A percentile compares a stretch with the other conserved stretches of the same genome.
Conservation (phyloP, 306 rosid species). For the Erythrophleum fordii region DNA sequence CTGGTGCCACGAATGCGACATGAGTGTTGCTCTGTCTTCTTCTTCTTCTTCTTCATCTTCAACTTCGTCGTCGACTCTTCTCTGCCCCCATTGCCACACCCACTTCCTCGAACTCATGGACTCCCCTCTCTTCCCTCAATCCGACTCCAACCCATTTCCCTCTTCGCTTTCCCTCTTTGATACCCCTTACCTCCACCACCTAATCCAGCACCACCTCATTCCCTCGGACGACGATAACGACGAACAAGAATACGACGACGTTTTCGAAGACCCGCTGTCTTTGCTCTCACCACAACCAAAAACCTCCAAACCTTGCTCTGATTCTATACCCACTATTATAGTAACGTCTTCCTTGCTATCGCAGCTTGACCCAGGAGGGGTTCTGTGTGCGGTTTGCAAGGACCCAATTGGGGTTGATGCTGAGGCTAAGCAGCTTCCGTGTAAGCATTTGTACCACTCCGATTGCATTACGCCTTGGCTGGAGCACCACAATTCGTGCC, state of each 20-base stretch:
- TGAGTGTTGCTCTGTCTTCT: conserved; percentile 67
- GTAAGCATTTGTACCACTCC: conserved; percentile 75
- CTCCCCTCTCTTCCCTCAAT: conserved; percentile 41
- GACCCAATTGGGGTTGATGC: conserved; percentile 51
- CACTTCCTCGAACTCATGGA: conserved; percentile 86
- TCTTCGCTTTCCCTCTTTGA: conserved; percentile 41
- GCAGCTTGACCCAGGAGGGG: conserved; percentile 46
- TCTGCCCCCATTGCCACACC: conserved; percentile 76
- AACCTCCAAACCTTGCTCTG: conserved; percentile 40
- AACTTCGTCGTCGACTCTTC: conserved; percentile 34
- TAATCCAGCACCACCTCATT: conserved; percentile 51
- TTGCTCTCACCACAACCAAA: conserved; percentile 33
- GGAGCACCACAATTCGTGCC: conserved; percentile 66
- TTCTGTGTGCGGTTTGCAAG: conserved; percentile 75
- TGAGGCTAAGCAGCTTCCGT: conserved; percentile 73
- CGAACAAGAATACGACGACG: conserved; percentile 6
- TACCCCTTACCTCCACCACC: conserved; percentile 46
- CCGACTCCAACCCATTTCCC: conserved; percentile 41
- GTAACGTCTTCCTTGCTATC: conserved; percentile 49
- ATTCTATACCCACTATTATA: conserved; percentile 40
- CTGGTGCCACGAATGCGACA: conserved; percentile 97
- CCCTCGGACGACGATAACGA: conserved; percentile 24
- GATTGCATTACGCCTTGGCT: conserved; percentile 93
- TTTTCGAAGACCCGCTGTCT: conserved; percentile 36
- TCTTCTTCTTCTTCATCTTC: conserved; percentile 15